Percentiles rank a stretch among this genome's conserved stretches.
Evolutionary conservation across 306 rosid species (phyloP).

Genomic region (Mucuna pruriens): DNA sequence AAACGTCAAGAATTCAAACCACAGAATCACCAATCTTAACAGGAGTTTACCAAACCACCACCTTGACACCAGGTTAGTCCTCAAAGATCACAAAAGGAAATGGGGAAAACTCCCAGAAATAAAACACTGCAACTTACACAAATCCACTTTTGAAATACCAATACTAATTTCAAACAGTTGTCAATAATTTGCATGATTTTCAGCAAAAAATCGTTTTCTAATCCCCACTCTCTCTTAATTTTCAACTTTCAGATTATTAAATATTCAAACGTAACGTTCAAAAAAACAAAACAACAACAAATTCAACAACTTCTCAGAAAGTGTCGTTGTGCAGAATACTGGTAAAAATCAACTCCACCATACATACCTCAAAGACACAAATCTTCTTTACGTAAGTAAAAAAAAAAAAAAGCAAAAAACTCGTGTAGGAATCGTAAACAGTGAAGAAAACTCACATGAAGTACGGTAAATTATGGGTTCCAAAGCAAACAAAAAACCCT

Average conservation of each 20-base stretch:
- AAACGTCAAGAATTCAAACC: not conserved
- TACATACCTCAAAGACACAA: not conserved
- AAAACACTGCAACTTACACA: not conserved
- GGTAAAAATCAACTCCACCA: not conserved
- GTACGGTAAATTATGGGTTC: not conserved
- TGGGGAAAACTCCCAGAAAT: not conserved
- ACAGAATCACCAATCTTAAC: not conserved
- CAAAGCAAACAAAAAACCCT: conserved; percentile 11
- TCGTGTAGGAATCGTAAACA: not conserved
- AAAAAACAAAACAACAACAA: conserved; percentile 3
- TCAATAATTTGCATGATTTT: not conserved
- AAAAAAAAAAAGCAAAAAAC: not conserved
- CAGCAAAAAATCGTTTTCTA: conserved; percentile 2
- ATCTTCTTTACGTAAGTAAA: not conserved
- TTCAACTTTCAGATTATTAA: conserved; percentile 8
- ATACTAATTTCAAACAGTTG: conserved; percentile 5
- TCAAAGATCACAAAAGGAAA: not conserved
- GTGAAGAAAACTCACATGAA: conserved; percentile 39
- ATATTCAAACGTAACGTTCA: conserved; percentile 46
- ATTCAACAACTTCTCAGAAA: conserved; percentile 12
- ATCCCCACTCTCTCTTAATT: conserved; percentile 2
- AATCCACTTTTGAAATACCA: not conserved
- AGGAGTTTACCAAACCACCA: not conserved
- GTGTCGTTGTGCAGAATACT: not conserved
- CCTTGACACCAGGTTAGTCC: not conserved